A percentile compares a stretch with the other conserved stretches of the same genome.
phyloP scores from a whole-genome alignment of 164 flowering plant species.

The Brasenia schreberi region DNA sequence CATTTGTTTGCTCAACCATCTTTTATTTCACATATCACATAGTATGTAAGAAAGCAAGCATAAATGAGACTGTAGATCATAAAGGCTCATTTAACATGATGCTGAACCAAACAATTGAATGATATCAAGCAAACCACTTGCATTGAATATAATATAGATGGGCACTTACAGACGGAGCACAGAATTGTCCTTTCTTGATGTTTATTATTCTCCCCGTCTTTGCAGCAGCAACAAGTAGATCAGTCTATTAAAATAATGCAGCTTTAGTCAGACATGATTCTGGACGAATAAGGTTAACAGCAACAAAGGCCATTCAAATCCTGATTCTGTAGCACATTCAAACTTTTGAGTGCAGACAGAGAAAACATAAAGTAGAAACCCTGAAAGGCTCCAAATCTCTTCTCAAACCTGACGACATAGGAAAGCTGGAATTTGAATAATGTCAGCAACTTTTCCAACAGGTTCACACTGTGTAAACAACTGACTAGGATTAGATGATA shows the following conservation, averaged over 20 bases:
- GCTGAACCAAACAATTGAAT: too few species aligned
- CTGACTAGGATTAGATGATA: neutral
- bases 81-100: too few species aligned
- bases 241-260: conserved; percentile 55
- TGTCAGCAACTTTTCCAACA: conserved; percentile 88
- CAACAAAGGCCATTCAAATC: neutral
- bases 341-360: neutral
- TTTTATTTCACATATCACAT: too few species aligned
- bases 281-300: neutral
- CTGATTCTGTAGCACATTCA: neutral
- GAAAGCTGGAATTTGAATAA: conserved; percentile 96
- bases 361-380: neutral
- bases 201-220: conserved; percentile 91
- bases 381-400: neutral
- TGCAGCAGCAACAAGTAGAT: conserved; percentile 93
- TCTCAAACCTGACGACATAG: conserved; percentile 78
- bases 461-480: conserved; percentile 68
- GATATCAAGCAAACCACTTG: too few species aligned
- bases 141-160: too few species aligned
- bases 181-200: conserved; percentile 95
- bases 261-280: neutral
- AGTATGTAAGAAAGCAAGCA: too few species aligned
- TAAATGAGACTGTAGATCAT: too few species aligned
- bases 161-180: conserved; percentile 81
- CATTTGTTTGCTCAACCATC: too few species aligned